Conservation (phyloP, 768 basidiomycete genomes). For the Tricholoma saponaceum region DNA sequence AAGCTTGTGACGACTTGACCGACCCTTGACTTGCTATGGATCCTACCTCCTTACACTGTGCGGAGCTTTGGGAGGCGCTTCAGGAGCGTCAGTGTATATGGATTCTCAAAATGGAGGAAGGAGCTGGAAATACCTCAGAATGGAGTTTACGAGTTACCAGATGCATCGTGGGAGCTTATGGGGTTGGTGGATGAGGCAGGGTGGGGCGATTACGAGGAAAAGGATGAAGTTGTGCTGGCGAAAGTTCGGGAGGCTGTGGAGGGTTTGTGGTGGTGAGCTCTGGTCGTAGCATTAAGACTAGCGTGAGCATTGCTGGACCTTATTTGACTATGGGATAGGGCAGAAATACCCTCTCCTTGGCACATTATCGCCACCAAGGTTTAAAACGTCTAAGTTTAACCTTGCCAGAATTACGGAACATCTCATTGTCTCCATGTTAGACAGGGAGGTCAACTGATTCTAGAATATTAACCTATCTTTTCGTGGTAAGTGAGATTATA, state of each 20-base stretch:
- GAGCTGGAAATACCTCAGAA: slow-evolving; percentile 24
- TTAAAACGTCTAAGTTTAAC: too few relatives aligned
- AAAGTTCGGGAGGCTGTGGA: slow-evolving; percentile 25
- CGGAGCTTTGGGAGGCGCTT: slow-evolving; percentile 7
- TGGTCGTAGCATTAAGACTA: not conserved
- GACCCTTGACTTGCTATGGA: slow-evolving; percentile 30
- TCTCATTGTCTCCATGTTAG: too few relatives aligned
- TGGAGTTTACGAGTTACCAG: slow-evolving; percentile 23
- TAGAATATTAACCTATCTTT: too few relatives aligned
- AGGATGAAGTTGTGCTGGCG: slow-evolving; percentile 22
- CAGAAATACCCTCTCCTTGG: too few relatives aligned
- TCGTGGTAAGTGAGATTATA: too few relatives aligned
- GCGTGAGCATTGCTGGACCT: too few relatives aligned
- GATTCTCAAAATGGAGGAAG: slow-evolving; percentile 26
- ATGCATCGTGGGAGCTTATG: slow-evolving; percentile 25
- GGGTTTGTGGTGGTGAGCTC: slow-evolving; percentile 14
- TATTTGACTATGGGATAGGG: too few relatives aligned
- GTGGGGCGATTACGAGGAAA: slow-evolving; percentile 14
- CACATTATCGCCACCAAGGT: too few relatives aligned
- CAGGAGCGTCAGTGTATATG: slow-evolving; percentile 29
- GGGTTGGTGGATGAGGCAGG: slow-evolving; percentile 31
- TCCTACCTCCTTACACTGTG: slow-evolving; percentile 10
- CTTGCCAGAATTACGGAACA: too few relatives aligned
- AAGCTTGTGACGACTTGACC: slow-evolving; percentile 24
- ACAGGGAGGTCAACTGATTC: too few relatives aligned